Evolutionary conservation across 148 eudicot species (phyloP).

Genomic region (Arctostaphylos glauca): DNA sequence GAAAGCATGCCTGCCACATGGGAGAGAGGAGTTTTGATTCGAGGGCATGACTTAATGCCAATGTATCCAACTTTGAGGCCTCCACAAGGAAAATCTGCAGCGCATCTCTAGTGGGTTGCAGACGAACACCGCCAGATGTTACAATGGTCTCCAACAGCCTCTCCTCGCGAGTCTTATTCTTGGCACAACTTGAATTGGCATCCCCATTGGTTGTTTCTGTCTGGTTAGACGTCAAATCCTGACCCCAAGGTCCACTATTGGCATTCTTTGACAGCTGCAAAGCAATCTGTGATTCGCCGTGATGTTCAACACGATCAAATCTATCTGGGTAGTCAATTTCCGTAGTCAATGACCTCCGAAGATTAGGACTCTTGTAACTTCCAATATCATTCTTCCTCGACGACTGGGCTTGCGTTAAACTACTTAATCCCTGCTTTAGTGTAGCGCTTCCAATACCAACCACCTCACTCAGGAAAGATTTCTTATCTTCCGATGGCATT

Average conservation of each 20-base stretch:
- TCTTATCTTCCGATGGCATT: constrained; percentile 63
- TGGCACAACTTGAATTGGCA: constrained; percentile 40
- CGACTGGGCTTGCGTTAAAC: constrained; percentile 61
- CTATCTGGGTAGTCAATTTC: constrained; percentile 58
- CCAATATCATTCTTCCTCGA: constrained; percentile 63
- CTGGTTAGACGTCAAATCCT: constrained; percentile 39
- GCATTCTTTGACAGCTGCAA: constrained; percentile 40
- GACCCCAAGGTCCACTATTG: constrained; percentile 67
- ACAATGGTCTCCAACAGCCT: constrained; percentile 90
- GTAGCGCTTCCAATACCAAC: constrained; percentile 91
- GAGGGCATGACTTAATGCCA: constrained; percentile 73
- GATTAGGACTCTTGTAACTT: constrained; percentile 77
- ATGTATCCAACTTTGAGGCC: constrained; percentile 81
- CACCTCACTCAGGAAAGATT: constrained; percentile 87
- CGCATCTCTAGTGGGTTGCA: constrained; percentile 95
- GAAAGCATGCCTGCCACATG: constrained; percentile 72
- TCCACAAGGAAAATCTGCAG: constrained; percentile 75
- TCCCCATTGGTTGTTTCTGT: constrained; percentile 52
- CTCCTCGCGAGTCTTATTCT: constrained; percentile 74
- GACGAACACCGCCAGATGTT: constrained; percentile 89
- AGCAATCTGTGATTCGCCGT: constrained; percentile 39
- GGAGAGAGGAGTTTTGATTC: constrained; percentile 82
- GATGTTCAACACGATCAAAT: constrained; percentile 47
- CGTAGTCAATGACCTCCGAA: constrained; percentile 73
- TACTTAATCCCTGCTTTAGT: constrained; percentile 72